A percentile compares a stretch with the other conserved stretches of the same genome.
These are phyloP conservation scores for Monosporascus sp. DNA, from an alignment of 2,329 filamentous ascomycete species.

Conservation along the genomic window DNA sequence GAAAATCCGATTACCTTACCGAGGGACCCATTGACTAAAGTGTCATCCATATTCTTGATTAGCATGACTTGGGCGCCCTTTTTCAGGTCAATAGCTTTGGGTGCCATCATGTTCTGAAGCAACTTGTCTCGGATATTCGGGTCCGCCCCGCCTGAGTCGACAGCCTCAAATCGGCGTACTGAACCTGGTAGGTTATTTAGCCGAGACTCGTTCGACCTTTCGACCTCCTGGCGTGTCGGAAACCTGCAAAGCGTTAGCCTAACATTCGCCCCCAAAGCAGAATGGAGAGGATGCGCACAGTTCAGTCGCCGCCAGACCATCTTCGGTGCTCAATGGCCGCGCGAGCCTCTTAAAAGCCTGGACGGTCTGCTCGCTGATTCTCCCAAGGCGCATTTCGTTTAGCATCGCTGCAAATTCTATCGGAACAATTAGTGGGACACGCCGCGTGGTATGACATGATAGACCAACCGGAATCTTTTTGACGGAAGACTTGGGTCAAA, in stretches of 20 bases:
- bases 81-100: slow-evolving; percentile 73
- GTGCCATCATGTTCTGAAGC: slow-evolving; percentile 88
- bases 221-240: slow-evolving; percentile 84
- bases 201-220: slow-evolving; percentile 72
- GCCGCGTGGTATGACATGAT: background rate
- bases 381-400: slow-evolving; percentile 93
- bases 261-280: background rate
- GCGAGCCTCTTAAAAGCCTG: slow-evolving; percentile 68
- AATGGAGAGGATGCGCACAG: slow-evolving; percentile 43
- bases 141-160: slow-evolving; percentile 63
- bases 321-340: slow-evolving; percentile 65
- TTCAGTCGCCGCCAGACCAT: slow-evolving; percentile 78
- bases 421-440: slow-evolving; percentile 18
- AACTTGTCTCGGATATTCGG: slow-evolving; percentile 66
- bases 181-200: slow-evolving; percentile 68
- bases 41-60: slow-evolving; percentile 98
- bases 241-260: slow-evolving; percentile 48
- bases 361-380: slow-evolving; percentile 70
- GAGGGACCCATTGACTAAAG: slow-evolving; percentile 87
- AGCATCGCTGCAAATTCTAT: slow-evolving; percentile 85
- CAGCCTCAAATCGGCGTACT: slow-evolving; percentile 61
- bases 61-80: slow-evolving; percentile 96
- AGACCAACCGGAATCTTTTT: slow-evolving; percentile 67
- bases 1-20: slow-evolving; percentile 82
- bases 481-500: slow-evolving; percentile 91